These are phyloP conservation scores for Vanrija humicola DNA, from an alignment of 1,284 basidiomycete genomes.

Conservation along the genomic window DNA sequence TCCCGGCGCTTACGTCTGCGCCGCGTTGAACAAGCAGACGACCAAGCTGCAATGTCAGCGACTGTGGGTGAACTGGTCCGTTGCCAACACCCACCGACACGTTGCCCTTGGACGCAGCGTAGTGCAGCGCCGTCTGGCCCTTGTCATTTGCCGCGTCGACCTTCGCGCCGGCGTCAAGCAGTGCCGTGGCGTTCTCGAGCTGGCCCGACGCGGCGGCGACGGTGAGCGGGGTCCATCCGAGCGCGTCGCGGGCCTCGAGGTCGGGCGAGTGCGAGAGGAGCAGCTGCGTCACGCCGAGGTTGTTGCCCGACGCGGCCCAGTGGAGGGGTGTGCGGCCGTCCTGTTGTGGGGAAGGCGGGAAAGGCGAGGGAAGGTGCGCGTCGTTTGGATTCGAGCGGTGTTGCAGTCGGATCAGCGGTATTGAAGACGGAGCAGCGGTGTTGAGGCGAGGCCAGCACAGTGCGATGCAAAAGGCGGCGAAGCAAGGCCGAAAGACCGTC, in stretches of 20 bases:
- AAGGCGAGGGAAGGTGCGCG: no score
- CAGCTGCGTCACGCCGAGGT: constrained; percentile 65
- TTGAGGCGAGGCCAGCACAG: neutral
- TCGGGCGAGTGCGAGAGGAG: constrained; percentile 67
- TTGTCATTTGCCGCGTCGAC: constrained; percentile 77
- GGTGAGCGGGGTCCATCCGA: constrained; percentile 83
- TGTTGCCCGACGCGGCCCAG: constrained; percentile 74
- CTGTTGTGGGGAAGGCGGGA: constrained; percentile 51
- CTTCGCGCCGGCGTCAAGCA: constrained; percentile 79
- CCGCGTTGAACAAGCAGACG: constrained; percentile 75
- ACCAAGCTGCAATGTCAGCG: constrained; percentile 64
- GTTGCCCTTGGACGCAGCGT: constrained; percentile 88
- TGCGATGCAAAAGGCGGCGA: neutral
- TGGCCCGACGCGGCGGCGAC: constrained; percentile 65
- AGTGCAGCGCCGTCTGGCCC: constrained; percentile 85
- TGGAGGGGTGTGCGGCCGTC: constrained; percentile 85
- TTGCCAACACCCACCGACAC: constrained; percentile 60
- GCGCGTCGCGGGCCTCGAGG: constrained; percentile 65
- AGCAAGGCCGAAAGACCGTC: neutral
- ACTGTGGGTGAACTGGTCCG: neutral
- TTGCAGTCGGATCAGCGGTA: no score
- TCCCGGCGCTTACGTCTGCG: constrained; percentile 64
- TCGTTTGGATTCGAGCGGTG: no score
- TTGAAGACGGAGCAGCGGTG: no score
- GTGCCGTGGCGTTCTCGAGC: constrained; percentile 68